A percentile compares a stretch with the other conserved stretches of the same genome.
Evolutionary conservation across 495 filamentous ascomycete species (phyloP).

Genomic region (Penicillium arizonense): DNA sequence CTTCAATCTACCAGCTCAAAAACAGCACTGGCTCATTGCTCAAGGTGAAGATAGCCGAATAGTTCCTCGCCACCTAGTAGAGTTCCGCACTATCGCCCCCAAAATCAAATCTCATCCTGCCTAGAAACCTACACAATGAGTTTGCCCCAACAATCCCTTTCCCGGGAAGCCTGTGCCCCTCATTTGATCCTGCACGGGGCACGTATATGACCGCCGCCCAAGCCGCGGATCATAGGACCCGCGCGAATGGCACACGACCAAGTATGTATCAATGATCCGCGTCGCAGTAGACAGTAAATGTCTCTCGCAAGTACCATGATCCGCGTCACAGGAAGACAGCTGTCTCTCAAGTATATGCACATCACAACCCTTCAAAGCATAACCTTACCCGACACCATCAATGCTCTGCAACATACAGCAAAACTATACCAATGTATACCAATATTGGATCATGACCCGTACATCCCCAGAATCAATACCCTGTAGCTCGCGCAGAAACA

Average conservation of each 20-base stretch:
- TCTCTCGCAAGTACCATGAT: neutral
- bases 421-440: neutral
- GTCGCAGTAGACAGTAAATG: neutral
- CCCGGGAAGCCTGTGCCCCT: neutral
- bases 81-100: neutral
- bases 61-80: neutral
- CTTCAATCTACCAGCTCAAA: too few species aligned
- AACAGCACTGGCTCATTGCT: too few species aligned
- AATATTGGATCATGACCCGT: neutral
- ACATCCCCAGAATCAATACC: neutral
- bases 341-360: neutral
- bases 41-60: too few species aligned
- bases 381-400: neutral
- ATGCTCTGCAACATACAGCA: neutral
- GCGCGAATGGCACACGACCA: neutral
- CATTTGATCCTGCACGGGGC: neutral
- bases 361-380: neutral
- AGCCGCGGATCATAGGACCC: too few species aligned
- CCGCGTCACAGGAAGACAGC: neutral
- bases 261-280: neutral
- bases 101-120: neutral
- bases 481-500: neutral
- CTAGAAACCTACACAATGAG: neutral
- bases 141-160: neutral
- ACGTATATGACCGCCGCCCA: too few species aligned